These are phyloP conservation scores for Linnemannia elongata DNA, from an alignment of 192 early-diverging fungal species.

Conservation along the genomic window DNA sequence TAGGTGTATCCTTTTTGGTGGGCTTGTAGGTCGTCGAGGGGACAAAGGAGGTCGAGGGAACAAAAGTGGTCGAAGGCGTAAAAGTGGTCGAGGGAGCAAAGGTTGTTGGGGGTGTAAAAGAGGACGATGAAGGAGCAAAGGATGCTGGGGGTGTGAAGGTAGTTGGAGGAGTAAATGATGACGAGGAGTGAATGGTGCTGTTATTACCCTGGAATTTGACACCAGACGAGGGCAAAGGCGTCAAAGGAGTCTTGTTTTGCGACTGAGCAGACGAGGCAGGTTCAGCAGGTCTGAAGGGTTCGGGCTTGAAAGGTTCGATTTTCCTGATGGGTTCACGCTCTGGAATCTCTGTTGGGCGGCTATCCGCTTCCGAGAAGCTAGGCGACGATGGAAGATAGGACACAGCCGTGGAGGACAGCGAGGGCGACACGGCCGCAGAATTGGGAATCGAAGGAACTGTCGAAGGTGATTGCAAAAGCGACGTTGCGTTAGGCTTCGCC, in stretches of 20 bases:
- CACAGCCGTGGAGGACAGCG: conserved; percentile 31
- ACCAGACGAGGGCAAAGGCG: conserved; percentile 11
- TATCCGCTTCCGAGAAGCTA: conserved; percentile 24
- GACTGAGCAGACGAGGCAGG: not conserved
- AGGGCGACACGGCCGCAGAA: conserved; percentile 27
- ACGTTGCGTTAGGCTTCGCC: not conserved
- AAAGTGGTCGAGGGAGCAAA: not conserved
- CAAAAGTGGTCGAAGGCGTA: not conserved
- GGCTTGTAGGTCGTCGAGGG: conserved; percentile 39
- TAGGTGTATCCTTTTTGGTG: conserved; percentile 34
- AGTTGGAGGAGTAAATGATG: not conserved
- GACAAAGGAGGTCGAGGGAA: conserved; percentile 19
- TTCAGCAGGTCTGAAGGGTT: not conserved
- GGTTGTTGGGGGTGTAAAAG: not conserved
- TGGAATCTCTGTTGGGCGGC: conserved; percentile 19
- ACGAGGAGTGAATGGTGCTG: not conserved
- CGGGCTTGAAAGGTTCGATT: not conserved
- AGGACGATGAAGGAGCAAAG: not conserved
- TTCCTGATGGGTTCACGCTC: not conserved
- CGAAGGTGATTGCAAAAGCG: conserved; percentile 14
- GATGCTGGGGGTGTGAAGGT: not conserved
- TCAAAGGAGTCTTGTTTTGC: conserved; percentile 9
- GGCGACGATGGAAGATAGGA: conserved; percentile 43
- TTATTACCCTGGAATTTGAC: conserved; percentile 1
- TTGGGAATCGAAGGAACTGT: not conserved